Conservation (phyloP, 2,329 filamentous ascomycete genomes). For the Dothidotthia symphoricarpi region DNA sequence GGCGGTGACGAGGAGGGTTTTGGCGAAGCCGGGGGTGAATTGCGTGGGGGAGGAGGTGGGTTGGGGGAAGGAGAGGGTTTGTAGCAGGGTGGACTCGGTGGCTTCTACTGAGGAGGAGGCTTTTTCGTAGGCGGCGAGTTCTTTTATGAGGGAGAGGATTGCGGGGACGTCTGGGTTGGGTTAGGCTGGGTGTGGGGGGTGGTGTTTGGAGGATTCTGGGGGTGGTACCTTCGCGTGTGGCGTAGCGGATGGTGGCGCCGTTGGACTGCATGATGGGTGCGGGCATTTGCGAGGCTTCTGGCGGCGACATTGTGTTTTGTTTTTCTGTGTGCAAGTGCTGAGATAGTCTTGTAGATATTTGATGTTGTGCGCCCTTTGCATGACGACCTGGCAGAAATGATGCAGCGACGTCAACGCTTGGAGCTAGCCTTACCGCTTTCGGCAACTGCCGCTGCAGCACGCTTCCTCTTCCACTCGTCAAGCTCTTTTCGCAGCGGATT, state of each 20-base stretch:
- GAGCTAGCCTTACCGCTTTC: slow-evolving; percentile 3
- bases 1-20: slow-evolving; percentile 66
- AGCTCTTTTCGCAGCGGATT: slow-evolving; percentile 21
- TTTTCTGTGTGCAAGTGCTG: too few species aligned
- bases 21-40: slow-evolving; percentile 64
- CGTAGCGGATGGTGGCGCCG: slow-evolving; percentile 54
- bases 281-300: too few species aligned
- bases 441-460: slow-evolving; percentile 8
- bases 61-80: slow-evolving; percentile 75
- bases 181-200: slow-evolving; percentile 1
- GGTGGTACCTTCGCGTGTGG: slow-evolving; percentile 57
- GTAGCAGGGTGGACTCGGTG: slow-evolving; percentile 68
- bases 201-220: background rate
- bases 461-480: slow-evolving; percentile 20
- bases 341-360: too few species aligned
- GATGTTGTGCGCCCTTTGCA: slow-evolving; percentile 15
- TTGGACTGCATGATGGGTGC: slow-evolving; percentile 23
- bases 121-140: slow-evolving; percentile 85
- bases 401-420: slow-evolving; percentile 1
- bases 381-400: slow-evolving; percentile 13
- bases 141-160: slow-evolving; percentile 80
- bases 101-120: slow-evolving; percentile 72
- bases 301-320: too few species aligned
- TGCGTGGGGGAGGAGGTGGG: slow-evolving; percentile 26
- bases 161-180: slow-evolving; percentile 65